Conservation (phyloP, 1,284 basidiomycete species). For the Sanguinoderma infundibulare region DNA sequence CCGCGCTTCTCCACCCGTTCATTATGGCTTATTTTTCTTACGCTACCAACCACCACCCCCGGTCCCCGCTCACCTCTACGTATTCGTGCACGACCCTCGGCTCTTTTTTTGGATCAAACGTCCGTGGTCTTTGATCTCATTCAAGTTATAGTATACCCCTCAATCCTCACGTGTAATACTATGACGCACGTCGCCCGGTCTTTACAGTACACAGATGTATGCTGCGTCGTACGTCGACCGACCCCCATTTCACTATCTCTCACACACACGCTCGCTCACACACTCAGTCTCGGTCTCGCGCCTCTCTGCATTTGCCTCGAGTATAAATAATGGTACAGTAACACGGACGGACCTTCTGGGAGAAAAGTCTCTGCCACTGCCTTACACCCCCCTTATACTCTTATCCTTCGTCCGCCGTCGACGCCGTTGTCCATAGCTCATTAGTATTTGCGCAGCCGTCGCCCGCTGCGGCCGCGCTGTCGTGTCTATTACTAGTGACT, state of each 20-base stretch:
- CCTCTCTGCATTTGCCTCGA: slow-evolving; percentile 10
- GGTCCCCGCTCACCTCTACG: slow-evolving; percentile 22
- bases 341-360: slow-evolving; percentile 26
- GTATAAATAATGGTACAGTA: slow-evolving; percentile 14
- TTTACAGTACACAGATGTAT: slow-evolving; percentile 34
- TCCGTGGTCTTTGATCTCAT: slow-evolving; percentile 37
- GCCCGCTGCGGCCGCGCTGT: slow-evolving; percentile 20
- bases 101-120: slow-evolving; percentile 37
- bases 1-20: slow-evolving; percentile 14
- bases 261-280: slow-evolving; percentile 24
- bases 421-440: slow-evolving; percentile 32
- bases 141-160: slow-evolving; percentile 42
- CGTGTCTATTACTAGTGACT: slow-evolving; percentile 16
- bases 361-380: slow-evolving; percentile 16
- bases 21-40: slow-evolving; percentile 15
- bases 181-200: slow-evolving; percentile 40
- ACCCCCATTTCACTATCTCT: slow-evolving; percentile 31
- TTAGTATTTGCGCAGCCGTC: slow-evolving; percentile 14
- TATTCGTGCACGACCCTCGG: slow-evolving; percentile 31
- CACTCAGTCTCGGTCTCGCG: slow-evolving; percentile 11
- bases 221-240: slow-evolving; percentile 34
- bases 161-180: slow-evolving; percentile 43
- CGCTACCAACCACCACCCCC: slow-evolving; percentile 12
- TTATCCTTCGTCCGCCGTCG: too few species aligned
- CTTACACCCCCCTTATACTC: too few species aligned